A percentile compares a stretch with the other conserved stretches of the same genome.
These are phyloP conservation scores for Eutrema heterophyllum DNA, from an alignment of 345 rosid species.

Conservation along the genomic window DNA sequence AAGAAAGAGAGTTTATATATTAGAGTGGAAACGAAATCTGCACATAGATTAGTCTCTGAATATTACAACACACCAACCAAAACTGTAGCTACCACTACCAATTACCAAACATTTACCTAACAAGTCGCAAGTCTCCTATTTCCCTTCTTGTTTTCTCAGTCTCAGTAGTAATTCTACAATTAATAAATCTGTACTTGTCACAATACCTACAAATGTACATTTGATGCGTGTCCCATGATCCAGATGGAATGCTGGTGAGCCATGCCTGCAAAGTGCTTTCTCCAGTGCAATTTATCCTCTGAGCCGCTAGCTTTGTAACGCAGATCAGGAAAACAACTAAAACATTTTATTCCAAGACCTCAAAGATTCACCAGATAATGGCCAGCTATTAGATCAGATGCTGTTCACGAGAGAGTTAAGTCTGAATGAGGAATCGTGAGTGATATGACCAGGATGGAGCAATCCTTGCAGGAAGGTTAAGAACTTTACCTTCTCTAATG, in stretches of 20 bases:
- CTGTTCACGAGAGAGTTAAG: neutral
- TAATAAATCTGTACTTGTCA: conserved; percentile 40
- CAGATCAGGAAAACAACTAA: conserved; percentile 13
- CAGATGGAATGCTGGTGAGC: neutral
- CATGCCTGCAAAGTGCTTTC: conserved; percentile 15
- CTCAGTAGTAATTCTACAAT: conserved; percentile 26
- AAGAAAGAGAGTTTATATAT: conserved; percentile 9
- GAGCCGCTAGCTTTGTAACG: neutral
- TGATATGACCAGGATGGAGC: neutral
- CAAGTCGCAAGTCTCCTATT: conserved; percentile 17
- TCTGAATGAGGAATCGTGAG: neutral
- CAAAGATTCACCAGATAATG: conserved; percentile 7
- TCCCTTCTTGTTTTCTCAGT: conserved; percentile 11
- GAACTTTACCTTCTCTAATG: conserved; percentile 11
- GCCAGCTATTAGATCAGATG: conserved; percentile 11
- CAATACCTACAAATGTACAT: conserved; percentile 65
- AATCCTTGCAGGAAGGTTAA: neutral
- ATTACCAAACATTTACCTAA: conserved; percentile 23
- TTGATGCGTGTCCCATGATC: conserved; percentile 22
- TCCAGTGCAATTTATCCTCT: neutral
- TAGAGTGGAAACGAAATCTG: conserved; percentile 12
- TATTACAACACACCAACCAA: conserved; percentile 33
- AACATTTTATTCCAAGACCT: conserved; percentile 1
- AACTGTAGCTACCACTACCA: conserved; percentile 30
- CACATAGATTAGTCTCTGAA: conserved; percentile 24